A percentile compares a stretch with the other conserved stretches of the same genome.
phyloP scores from a whole-genome alignment of 345 rosid species.

The Bruguiera parviflora region DNA sequence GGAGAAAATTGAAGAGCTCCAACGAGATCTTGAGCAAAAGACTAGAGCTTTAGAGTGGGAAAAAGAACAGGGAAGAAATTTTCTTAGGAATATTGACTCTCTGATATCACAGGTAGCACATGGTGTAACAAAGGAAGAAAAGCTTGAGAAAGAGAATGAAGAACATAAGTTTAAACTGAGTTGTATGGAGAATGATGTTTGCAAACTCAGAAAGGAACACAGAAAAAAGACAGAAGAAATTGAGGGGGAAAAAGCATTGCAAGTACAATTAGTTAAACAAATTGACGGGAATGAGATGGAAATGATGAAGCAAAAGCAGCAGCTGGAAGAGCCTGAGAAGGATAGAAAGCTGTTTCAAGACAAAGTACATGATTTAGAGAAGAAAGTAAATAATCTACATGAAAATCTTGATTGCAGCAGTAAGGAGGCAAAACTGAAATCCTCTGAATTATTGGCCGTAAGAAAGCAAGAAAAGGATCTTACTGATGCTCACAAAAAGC shows the following conservation, averaged over 20 bases:
- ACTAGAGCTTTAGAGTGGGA: slow-evolving; percentile 26
- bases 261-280: slow-evolving; percentile 36
- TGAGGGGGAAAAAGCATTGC: slow-evolving; percentile 36
- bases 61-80: slow-evolving; percentile 34
- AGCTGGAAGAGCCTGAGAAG: slow-evolving; percentile 37
- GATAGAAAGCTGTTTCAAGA: slow-evolving; percentile 25
- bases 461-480: slow-evolving; percentile 40
- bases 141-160: slow-evolving; percentile 41
- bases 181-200: slow-evolving; percentile 41
- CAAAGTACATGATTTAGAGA: slow-evolving; percentile 42
- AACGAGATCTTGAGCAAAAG: slow-evolving; percentile 39
- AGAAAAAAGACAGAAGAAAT: slow-evolving; percentile 36
- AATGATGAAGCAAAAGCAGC: slow-evolving; percentile 32
- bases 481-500: slow-evolving; percentile 44
- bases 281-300: slow-evolving; percentile 32
- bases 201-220: slow-evolving; percentile 39
- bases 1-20: slow-evolving; percentile 36
- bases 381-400: slow-evolving; percentile 38
- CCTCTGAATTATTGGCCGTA: slow-evolving; percentile 41
- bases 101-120: slow-evolving; percentile 19
- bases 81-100: slow-evolving; percentile 31
- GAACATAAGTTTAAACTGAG: slow-evolving; percentile 29
- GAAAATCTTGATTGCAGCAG: slow-evolving; percentile 20
- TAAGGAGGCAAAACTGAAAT: slow-evolving; percentile 30
- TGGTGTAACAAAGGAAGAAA: no score